phyloP scores from a whole-genome alignment of 176 grass and related monocot species.

The Oryza meridionalis region DNA sequence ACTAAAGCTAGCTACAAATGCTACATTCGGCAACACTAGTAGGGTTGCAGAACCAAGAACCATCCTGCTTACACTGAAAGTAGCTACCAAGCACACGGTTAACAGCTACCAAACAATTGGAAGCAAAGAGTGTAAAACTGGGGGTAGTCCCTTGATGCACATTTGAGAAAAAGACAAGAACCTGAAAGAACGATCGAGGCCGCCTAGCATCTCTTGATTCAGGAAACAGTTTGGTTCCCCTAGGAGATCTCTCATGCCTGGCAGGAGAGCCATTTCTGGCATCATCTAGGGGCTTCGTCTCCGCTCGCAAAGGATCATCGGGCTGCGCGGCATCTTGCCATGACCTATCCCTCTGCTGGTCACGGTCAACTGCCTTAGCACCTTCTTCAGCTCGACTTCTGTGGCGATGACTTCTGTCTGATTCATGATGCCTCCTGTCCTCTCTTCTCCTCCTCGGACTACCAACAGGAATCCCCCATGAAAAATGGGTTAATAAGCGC shows the following conservation, averaged over 20 bases:
- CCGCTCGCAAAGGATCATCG: slow-evolving; percentile 23
- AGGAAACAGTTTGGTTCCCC: slow-evolving; percentile 52
- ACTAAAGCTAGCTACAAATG: not conserved
- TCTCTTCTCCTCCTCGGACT: slow-evolving; percentile 57
- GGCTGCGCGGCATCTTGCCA: slow-evolving; percentile 29
- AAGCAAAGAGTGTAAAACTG: slow-evolving; percentile 26
- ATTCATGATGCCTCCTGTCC: slow-evolving; percentile 48
- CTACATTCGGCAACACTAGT: not conserved
- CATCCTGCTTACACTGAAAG: not conserved
- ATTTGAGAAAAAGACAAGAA: slow-evolving; percentile 34
- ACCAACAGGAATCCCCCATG: not conserved
- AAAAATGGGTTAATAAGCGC: slow-evolving; percentile 7
- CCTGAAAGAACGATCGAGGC: slow-evolving; percentile 58
- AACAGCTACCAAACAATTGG: not conserved
- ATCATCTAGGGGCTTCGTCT: slow-evolving; percentile 35
- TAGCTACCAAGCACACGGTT: not conserved
- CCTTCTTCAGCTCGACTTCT: slow-evolving; percentile 39
- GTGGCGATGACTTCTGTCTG: slow-evolving; percentile 38
- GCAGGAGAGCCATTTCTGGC: slow-evolving; percentile 21
- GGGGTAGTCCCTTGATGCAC: slow-evolving; percentile 2
- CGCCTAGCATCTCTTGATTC: slow-evolving; percentile 45
- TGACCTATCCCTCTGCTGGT: slow-evolving; percentile 27
- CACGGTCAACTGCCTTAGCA: slow-evolving; percentile 19
- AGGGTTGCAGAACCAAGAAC: not conserved
- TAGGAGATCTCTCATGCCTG: slow-evolving; percentile 49